Evolutionary conservation across 164 flowering plant species (phyloP).

Genomic region (Buxus sempervirens): DNA sequence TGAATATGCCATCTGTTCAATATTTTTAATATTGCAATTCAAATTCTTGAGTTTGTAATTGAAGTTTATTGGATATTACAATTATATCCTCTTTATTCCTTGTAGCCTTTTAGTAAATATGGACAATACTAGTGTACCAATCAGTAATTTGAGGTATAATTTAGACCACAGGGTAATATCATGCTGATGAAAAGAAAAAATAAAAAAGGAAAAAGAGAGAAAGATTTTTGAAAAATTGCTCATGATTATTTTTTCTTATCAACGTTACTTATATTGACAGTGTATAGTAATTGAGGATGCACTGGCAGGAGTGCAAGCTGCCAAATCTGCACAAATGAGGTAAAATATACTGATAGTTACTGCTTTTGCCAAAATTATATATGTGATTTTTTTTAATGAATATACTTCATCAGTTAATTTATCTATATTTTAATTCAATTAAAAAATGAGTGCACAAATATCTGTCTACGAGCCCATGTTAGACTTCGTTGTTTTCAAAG

Average conservation of each 20-base stretch:
- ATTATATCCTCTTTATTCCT: not conserved
- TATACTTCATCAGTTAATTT: not conserved
- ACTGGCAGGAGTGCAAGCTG: conserved; percentile 96
- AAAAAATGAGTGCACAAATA: too few species aligned
- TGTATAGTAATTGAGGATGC: conserved; percentile 99
- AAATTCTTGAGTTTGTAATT: not conserved
- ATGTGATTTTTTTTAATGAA: conserved; percentile 1
- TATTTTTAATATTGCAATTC: not conserved
- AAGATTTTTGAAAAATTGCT: too few species aligned
- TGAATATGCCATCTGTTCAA: not conserved
- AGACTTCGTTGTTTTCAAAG: too few species aligned
- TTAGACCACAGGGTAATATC: too few species aligned
- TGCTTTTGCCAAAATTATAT: not conserved
- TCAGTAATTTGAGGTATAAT: too few species aligned
- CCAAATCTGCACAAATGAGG: conserved; percentile 95
- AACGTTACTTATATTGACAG: conserved; percentile 26
- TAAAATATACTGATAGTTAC: conserved; percentile 16
- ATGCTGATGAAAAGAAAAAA: too few species aligned
- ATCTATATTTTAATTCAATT: too few species aligned
- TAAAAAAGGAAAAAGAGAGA: too few species aligned
- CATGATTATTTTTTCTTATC: conserved; percentile 4
- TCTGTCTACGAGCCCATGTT: too few species aligned
- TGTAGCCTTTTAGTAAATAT: not conserved
- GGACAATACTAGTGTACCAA: not conserved
- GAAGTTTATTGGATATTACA: not conserved